phyloP scores from a whole-genome alignment of 2,329 filamentous ascomycete species.

The Diatrype stigma region DNA sequence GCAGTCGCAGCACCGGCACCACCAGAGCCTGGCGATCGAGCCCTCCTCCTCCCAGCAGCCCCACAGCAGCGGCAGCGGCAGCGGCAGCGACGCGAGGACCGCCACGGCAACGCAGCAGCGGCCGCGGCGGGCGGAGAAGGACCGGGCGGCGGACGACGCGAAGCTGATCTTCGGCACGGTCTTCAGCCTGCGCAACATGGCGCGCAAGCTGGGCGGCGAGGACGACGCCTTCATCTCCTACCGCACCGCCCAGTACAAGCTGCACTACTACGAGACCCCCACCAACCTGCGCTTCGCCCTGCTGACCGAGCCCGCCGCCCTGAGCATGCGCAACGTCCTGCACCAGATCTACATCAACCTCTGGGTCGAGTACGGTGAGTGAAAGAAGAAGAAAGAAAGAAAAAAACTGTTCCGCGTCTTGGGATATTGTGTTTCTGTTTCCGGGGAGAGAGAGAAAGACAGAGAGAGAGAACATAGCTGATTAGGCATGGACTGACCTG shows the following conservation, averaged over 20 bases:
- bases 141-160: slow-evolving; percentile 67
- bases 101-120: slow-evolving; percentile 6
- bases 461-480: not conserved
- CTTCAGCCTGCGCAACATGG: slow-evolving; percentile 95
- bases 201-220: slow-evolving; percentile 85
- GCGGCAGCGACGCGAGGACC: not conserved
- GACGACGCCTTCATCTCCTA: slow-evolving; percentile 95
- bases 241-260: slow-evolving; percentile 90
- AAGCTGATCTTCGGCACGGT: slow-evolving; percentile 97
- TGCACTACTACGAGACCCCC: slow-evolving; percentile 98
- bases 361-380: slow-evolving; percentile 87
- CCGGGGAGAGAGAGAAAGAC: not conserved
- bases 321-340: slow-evolving; percentile 88
- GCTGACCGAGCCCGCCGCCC: slow-evolving; percentile 83
- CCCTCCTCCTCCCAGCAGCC: slow-evolving; percentile 27
- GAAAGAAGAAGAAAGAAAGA: too few species aligned
- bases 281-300: slow-evolving; percentile 95
- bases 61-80: slow-evolving; percentile 9
- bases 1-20: slow-evolving; percentile 9
- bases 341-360: slow-evolving; percentile 99
- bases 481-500: not conserved
- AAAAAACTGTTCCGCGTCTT: too few species aligned
- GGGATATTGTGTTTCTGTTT: not conserved
- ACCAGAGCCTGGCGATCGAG: too few species aligned
- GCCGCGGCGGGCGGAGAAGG: not conserved